These are phyloP conservation scores for Lonicera japonica DNA, from an alignment of 129 eudicot genomes.

Conservation along the genomic window DNA sequence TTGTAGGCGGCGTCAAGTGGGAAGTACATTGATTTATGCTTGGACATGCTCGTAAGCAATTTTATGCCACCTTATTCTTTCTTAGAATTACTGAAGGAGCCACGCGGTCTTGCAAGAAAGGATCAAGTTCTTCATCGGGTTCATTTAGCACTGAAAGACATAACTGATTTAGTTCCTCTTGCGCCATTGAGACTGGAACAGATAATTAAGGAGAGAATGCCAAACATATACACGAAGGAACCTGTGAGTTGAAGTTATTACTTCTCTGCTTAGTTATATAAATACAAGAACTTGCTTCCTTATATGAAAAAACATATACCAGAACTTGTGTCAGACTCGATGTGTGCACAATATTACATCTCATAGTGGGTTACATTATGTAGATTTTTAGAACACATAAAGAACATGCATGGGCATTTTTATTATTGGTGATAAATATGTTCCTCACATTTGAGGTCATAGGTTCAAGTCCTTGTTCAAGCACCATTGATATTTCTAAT, in stretches of 20 bases:
- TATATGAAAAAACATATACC: no score
- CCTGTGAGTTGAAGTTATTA: conserved; percentile 41
- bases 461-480: no score
- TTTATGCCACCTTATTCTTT: conserved; percentile 64
- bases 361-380: no score
- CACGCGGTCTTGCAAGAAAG: conserved; percentile 62
- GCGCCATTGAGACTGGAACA: conserved; percentile 74
- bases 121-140: conserved; percentile 72
- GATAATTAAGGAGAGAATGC: conserved; percentile 59
- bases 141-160: conserved; percentile 61
- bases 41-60: conserved; percentile 87
- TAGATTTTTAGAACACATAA: no score
- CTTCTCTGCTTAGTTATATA: not conserved
- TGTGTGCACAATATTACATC: no score
- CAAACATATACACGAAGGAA: conserved; percentile 37
- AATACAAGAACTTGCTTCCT: no score
- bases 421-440: no score
- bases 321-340: no score
- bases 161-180: conserved; percentile 69
- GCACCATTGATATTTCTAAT: no score
- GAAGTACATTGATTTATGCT: conserved; percentile 63
- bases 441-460: no score
- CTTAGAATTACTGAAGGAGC: conserved; percentile 44
- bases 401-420: no score
- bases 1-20: conserved; percentile 81